A percentile compares a stretch with the other conserved stretches of the same genome.
phyloP scores from a whole-genome alignment of 2,329 filamentous ascomycete species.

The Aspergillus amoenus region DNA sequence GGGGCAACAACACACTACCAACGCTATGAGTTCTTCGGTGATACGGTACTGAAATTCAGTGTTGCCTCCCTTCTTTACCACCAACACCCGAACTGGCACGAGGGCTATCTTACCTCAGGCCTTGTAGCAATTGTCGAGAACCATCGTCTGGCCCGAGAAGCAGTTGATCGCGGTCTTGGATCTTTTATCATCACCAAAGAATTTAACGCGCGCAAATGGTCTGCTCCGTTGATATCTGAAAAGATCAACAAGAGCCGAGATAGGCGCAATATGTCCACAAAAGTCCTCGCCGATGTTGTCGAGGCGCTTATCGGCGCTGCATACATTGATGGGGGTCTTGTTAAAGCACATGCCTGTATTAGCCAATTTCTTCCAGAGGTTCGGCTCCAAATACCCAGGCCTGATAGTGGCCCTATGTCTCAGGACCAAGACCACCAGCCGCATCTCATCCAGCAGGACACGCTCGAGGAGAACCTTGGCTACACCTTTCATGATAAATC shows the following conservation, averaged over 20 bases:
- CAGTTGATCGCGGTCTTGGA: conserved; percentile 64
- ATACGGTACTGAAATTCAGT: conserved; percentile 75
- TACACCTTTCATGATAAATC: conserved; percentile 68
- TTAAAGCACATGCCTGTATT: conserved; percentile 64
- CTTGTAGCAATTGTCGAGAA: conserved; percentile 76
- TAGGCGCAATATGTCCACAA: conserved; percentile 61
- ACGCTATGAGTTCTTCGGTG: conserved; percentile 81
- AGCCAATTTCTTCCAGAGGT: conserved; percentile 64
- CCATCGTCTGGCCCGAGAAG: conserved; percentile 65
- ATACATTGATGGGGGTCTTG: conserved; percentile 66
- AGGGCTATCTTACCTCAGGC: conserved; percentile 68
- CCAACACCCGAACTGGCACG: conserved; percentile 65
- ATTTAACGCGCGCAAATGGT: conserved; percentile 74
- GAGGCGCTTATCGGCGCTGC: conserved; percentile 81
- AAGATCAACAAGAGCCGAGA: conserved; percentile 10
- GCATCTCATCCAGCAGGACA: conserved; percentile 19
- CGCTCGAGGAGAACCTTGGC: conserved; percentile 48
- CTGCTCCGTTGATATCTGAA: conserved; percentile 59
- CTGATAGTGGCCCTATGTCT: conserved; percentile 7
- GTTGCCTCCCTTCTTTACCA: conserved; percentile 65
- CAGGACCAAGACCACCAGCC: neutral
- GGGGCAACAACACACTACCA: conserved; percentile 70
- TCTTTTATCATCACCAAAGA: conserved; percentile 67
- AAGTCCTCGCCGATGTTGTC: conserved; percentile 81
- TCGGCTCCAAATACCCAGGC: conserved; percentile 19